Evolutionary conservation across 2,329 filamentous ascomycete species (phyloP), one percentile per base, ranked within the genome.

Genomic region (Tolypocladium capitatum): DNA sequence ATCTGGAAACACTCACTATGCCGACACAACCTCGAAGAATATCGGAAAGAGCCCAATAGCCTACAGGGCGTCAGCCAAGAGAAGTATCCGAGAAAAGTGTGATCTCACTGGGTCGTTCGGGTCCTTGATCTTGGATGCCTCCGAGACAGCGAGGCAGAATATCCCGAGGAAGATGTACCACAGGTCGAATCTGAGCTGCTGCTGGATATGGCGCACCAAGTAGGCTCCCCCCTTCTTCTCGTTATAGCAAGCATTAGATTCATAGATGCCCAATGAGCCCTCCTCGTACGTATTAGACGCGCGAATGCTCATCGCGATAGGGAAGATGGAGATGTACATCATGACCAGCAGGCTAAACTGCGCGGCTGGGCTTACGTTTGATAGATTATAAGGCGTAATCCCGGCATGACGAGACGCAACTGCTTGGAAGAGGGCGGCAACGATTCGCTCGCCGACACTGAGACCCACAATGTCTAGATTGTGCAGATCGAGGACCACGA

Each of bases 321-420:
- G 78, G 49, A 78, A 80, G 4, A 76, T 72, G 5, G 73, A 73
- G 43, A 82, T 80, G 60, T 81, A 82, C 78, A 83, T 82, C 78
- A 82, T 81, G 41, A 78, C 69, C 0, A 81, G 65, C 49, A 80
- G 74, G 32, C 77, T 70, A 33, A 81, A 70, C 49, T 79, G 78
- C 0, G 80, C 69, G 2, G 68, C 71, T 5, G 78, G 74, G 34
- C 72, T 75, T 2, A 80, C 65, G 1, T 58, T 59, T 24, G 24
- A 24, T 24, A 24, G 24, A 24, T 24, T 24, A 24, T 24, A 24
- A 24, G 24, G 24, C 24, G 24, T 24, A 3, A 24, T 24, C 24
- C 24, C 24, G 24, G 24, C 24, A 5, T 24, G 76, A 52, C 49
- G 73, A 59, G 52, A 70, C 62, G 56, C 78, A 52, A 24, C 24